A percentile compares a stretch with the other conserved stretches of the same genome.
Conservation (phyloP, 1,139 yeast species). For the Scheffersomyces illinoinensis region DNA sequence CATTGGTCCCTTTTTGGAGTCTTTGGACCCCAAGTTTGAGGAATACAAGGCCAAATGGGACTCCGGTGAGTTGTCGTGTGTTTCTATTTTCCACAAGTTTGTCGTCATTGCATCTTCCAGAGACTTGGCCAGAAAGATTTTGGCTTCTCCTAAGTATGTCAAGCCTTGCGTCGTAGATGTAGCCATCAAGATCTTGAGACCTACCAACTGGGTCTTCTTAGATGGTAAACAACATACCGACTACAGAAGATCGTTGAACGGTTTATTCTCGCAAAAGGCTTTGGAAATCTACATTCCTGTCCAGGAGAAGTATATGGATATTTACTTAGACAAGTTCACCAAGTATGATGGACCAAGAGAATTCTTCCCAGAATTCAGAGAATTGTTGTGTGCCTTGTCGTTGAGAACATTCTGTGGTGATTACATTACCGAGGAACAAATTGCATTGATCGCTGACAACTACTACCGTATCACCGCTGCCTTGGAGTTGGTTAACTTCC, state of each 20-base stretch:
- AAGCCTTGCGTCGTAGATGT: conserved; percentile 98
- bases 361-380: conserved; percentile 93
- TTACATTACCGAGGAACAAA: conserved; percentile 88
- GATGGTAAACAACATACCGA: conserved; percentile 96
- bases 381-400: conserved; percentile 90
- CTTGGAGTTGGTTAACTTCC: conserved; percentile 94
- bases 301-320: conserved; percentile 80
- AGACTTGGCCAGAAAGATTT: conserved; percentile 86
- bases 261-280: conserved; percentile 83
- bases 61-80: conserved; percentile 92
- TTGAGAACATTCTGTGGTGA: conserved; percentile 94
- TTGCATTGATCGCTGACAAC: conserved; percentile 84
- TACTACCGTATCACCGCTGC: conserved; percentile 93
- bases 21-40: conserved; percentile 94
- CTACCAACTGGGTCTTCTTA: conserved; percentile 94
- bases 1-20: conserved; percentile 93
- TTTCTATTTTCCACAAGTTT: conserved; percentile 95
- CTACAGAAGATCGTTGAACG: conserved; percentile 87
- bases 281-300: conserved; percentile 80
- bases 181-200: conserved; percentile 88
- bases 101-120: conserved; percentile 92
- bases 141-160: conserved; percentile 81
- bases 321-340: conserved; percentile 68
- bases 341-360: conserved; percentile 62
- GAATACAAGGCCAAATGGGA: conserved; percentile 93